Base-by-base conservation (phyloP, 2,329 filamentous ascomycete species). In the Pseudocercospora fijiensis region DNA sequence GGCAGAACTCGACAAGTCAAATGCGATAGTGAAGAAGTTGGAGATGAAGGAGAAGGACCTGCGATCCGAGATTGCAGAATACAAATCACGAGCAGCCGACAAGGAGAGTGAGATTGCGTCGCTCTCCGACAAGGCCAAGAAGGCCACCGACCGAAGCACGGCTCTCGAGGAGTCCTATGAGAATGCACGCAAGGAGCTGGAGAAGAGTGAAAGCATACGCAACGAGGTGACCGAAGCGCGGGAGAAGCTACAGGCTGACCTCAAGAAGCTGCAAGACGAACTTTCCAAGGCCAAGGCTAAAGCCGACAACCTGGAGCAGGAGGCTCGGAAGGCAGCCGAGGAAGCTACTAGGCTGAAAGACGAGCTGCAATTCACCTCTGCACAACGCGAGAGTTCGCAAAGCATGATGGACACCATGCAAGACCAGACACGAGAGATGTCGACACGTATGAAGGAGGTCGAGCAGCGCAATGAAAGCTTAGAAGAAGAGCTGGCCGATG, bases 401-500 rank as follows among this genome's bases (percentile, higher is more conserved):
- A 90, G 89, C 57, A 80, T 97, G 13, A 87, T 98, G 76, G 89
- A 88, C 71, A 96, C 91, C 75, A 95, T 98, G 91, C 90, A 93
- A 65, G 92, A 97, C 71, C 92, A 98, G 79, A 90, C 89, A 0
- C 86, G 90, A 1, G 95, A 99, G 79, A 85, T 98, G 73, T 88
- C 88, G 4, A 90, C 91, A 69, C 95, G 97, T 78, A 89, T 97
- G 78, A 96, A 95, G 77, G 95, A 99, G 78, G 87, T 90, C 0
- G 88, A 90, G 65, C 86, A 89, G 57, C 88, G 92, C 69, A 90
- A 88, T 43, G 93, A 97, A 73, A 90, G 88, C 63, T 81, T 98
- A 0, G 94, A 97, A 73, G 95, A 99, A 78, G 95, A 99, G 76
- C 83, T 98, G 0, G 86, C 87, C 0, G 95, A 99, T 77, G 89